Base-by-base conservation (phyloP, 1,284 basidiomycete genomes). In the Moesziomyces globuligerus region DNA sequence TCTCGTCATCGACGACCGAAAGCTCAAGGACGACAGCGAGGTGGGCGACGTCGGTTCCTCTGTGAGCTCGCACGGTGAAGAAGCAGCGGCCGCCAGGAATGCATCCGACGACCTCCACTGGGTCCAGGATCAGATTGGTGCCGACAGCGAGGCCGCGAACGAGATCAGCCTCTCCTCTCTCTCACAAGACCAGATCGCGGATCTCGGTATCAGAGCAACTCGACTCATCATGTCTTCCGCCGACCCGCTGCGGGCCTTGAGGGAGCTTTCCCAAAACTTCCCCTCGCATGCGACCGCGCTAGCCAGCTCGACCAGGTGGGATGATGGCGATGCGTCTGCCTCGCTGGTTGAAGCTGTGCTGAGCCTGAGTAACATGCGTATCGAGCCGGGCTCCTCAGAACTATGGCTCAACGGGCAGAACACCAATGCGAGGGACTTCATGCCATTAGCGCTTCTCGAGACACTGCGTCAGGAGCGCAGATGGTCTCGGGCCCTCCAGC, bases 391-490 rank as follows among this genome's bases (percentile, higher is more conserved):
- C 3, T 25, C 45, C 5, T 72, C 62, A 13, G 68, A 79, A 26
- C 32, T 81, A 0, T 82, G 80, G 80, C 44, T 82, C 17, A 82
- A 82, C 46, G 80, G 80, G 18, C 46, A 54, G 17, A 47, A 48
- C 3, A 42, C 77, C 1, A 23, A 38, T 3, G 41, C 62, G 11
- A 48, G 53, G 17, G 73, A 76, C 37, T 55, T 77, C 11, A 48
- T 53, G 25, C 76, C 75, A 3, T 51, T 75, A 3, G 34, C 48
- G 26, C 46, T 78, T 7, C 38, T 74, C 9, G 48, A 72, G 29
- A 61, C 48, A 5, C 36, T 98, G 64, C 88, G 89, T 40, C 88
- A 88, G 60, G 94, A 98, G 82, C 87, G 90, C 7, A 80, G 83
- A 5, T 84, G 89, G n/a, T 86, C 93, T 49, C 76, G 83, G 11